Conservation (phyloP, 805 yeast genomes). For the Candida sonorensis region DNA sequence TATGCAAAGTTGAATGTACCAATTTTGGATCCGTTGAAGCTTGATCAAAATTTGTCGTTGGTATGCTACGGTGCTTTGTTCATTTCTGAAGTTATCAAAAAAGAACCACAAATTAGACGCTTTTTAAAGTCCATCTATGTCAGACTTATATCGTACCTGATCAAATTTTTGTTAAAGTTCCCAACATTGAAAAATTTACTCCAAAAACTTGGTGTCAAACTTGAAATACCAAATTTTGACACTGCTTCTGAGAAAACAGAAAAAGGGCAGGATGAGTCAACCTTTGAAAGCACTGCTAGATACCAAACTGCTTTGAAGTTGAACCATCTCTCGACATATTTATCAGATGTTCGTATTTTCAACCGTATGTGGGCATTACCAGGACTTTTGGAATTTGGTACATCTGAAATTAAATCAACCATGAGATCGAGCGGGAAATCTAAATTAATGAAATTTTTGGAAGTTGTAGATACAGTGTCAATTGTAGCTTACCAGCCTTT, state of each 20-base stretch:
- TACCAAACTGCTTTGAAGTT: slow-evolving; percentile 13
- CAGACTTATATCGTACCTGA: slow-evolving; percentile 1
- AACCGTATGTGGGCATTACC: slow-evolving; percentile 31
- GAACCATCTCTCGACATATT: slow-evolving; percentile 22
- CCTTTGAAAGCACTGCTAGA: neutral
- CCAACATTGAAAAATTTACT: neutral
- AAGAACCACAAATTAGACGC: slow-evolving; percentile 12
- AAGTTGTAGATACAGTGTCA: slow-evolving; percentile 18
- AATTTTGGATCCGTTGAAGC: slow-evolving; percentile 18
- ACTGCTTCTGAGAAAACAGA: neutral
- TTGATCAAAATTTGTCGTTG: slow-evolving; percentile 28
- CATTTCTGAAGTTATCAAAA: slow-evolving; percentile 18
- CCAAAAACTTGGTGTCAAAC: too few species aligned
- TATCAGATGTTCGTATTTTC: slow-evolving; percentile 30
- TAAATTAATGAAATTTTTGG: slow-evolving; percentile 16
- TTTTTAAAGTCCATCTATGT: slow-evolving; percentile 3
- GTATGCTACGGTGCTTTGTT: slow-evolving; percentile 27
- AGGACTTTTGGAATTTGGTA: slow-evolving; percentile 18
- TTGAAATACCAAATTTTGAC: too few species aligned
- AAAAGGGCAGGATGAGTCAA: neutral
- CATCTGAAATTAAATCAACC: slow-evolving; percentile 11
- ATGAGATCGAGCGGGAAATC: slow-evolving; percentile 5
- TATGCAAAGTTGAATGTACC: slow-evolving; percentile 22
- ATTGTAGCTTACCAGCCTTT: slow-evolving; percentile 27
- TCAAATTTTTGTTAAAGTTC: slow-evolving; percentile 1